Conservation (phyloP, 169 alveolate species). For the Miamiensis avidus region DNA sequence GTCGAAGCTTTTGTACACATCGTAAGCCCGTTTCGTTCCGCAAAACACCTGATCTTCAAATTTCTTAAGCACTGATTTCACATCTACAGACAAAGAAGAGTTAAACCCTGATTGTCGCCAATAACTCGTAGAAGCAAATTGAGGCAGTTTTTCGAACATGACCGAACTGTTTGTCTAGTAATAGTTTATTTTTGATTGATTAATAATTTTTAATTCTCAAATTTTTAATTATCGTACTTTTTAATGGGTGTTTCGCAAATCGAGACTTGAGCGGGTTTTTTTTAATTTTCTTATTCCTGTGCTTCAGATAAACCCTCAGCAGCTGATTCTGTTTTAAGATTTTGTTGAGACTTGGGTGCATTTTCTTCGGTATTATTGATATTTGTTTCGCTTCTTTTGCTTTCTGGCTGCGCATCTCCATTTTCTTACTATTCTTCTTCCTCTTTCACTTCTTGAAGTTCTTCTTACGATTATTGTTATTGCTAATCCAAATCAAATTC, state of each 20-base stretch:
- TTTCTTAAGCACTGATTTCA: slow-evolving; percentile 1
- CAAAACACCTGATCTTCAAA: slow-evolving; percentile 11
- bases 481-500: no score
- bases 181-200: no score
- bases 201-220: no score
- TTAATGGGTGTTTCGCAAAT: neutral
- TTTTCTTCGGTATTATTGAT: no score
- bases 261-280: neutral
- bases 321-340: neutral
- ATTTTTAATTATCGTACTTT: no score
- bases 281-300: neutral
- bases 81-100: neutral
- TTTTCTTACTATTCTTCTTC: no score
- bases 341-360: neutral
- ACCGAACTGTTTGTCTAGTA: neutral
- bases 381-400: no score
- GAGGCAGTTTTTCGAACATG: neutral
- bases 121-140: neutral
- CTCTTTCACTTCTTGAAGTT: no score
- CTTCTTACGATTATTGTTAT: no score
- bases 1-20: slow-evolving; percentile 23
- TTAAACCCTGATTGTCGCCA: neutral
- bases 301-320: neutral
- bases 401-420: no score
- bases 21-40: slow-evolving; percentile 22